These are phyloP conservation scores for Paecilomyces fulvus DNA, from an alignment of 2,329 filamentous ascomycete genomes.

Conservation along the genomic window DNA sequence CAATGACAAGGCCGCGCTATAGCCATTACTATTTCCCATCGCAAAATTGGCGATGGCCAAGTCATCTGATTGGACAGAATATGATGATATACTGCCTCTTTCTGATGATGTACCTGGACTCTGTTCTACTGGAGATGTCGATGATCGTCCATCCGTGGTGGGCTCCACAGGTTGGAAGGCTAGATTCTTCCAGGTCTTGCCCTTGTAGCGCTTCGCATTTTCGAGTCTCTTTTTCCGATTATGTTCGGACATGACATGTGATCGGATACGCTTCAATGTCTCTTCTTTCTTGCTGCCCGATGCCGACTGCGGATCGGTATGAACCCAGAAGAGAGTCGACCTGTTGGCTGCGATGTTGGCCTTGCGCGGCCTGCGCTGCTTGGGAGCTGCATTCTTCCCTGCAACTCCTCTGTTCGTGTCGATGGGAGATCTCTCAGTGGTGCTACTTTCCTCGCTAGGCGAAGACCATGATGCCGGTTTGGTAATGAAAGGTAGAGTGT, in stretches of 20 bases:
- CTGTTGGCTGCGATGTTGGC: conserved; percentile 18
- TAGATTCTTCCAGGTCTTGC: conserved; percentile 29
- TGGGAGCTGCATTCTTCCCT: conserved; percentile 16
- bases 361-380: conserved; percentile 28
- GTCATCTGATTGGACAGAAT: neutral
- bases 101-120: neutral
- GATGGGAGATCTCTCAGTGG: neutral
- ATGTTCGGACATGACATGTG: conserved; percentile 36
- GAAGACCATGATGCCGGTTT: conserved; percentile 2
- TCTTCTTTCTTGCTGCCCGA: conserved; percentile 29
- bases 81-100: neutral
- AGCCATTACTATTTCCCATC: neutral
- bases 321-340: conserved; percentile 34
- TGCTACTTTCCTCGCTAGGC: neutral
- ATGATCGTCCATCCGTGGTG: neutral
- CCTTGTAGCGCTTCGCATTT: conserved; percentile 29
- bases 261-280: conserved; percentile 34
- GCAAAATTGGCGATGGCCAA: neutral
- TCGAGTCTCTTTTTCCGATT: conserved; percentile 34
- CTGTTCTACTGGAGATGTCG: conserved; percentile 1
- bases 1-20: conserved; percentile 8
- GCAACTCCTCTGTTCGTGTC: conserved; percentile 7
- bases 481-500: conserved; percentile 1
- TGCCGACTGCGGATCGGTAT: conserved; percentile 30
- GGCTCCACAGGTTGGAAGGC: conserved; percentile 25